phyloP scores from a whole-genome alignment of 768 basidiomycete species.

The Gymnopilus junonius region DNA sequence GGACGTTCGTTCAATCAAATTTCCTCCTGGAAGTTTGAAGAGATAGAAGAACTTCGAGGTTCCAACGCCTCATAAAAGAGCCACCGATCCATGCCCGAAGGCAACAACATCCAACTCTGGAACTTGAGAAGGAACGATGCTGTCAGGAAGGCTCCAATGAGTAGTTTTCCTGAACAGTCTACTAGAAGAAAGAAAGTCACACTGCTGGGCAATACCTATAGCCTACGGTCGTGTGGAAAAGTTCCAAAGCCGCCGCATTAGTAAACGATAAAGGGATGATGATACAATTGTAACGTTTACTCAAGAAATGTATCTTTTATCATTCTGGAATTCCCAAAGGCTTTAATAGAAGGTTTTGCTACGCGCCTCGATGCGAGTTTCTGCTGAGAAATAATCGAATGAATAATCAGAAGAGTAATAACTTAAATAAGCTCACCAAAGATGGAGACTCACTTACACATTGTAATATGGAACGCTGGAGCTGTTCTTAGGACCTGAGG shows the following conservation, averaged over 20 bases:
- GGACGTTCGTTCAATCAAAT: neutral
- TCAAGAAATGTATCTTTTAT: neutral
- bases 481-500: too few relatives aligned
- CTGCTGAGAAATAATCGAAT: neutral
- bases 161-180: too few relatives aligned
- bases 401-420: neutral
- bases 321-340: neutral
- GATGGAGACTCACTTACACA: too few relatives aligned
- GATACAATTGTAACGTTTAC: neutral
- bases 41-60: neutral
- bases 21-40: neutral
- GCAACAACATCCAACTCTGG: neutral
- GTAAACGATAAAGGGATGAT: neutral
- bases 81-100: neutral
- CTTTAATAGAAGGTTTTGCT: neutral
- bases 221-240: neutral
- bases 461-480: too few relatives aligned
- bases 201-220: too few relatives aligned
- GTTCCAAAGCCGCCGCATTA: neutral
- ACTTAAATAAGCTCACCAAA: too few relatives aligned
- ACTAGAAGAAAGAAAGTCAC: neutral
- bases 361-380: neutral
- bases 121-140: neutral
- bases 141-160: neutral
- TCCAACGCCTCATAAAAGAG: neutral